These are phyloP conservation scores for Ballota nigra DNA, from an alignment of 257 asterid genomes.

Conservation along the genomic window DNA sequence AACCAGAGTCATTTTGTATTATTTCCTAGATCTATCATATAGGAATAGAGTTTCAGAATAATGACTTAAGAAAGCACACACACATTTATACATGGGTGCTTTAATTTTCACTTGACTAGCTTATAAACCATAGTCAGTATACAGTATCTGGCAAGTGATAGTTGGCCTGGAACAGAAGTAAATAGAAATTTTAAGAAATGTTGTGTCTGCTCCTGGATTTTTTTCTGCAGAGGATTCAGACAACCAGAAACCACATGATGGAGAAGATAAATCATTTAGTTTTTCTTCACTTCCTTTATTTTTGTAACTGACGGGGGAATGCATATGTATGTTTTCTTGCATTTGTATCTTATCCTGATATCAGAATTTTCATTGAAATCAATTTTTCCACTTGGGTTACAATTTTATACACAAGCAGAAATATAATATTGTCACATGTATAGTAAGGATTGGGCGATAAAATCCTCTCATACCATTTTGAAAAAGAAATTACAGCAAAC, in stretches of 20 bases:
- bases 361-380: not conserved
- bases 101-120: not conserved
- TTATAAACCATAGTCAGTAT: not conserved
- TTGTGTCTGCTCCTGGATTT: not conserved
- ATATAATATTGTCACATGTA: not conserved
- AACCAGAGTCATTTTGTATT: slow-evolving; percentile 7
- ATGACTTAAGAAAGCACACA: not conserved
- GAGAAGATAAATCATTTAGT: not conserved
- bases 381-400: not conserved
- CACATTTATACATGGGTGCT: not conserved
- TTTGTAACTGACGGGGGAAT: not conserved
- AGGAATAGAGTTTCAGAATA: not conserved
- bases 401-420: not conserved
- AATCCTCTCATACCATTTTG: not conserved
- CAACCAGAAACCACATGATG: not conserved
- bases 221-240: not conserved
- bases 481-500: not conserved
- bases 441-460: slow-evolving; percentile 2
- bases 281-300: not conserved
- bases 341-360: not conserved
- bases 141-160: not conserved
- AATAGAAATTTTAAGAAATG: not conserved
- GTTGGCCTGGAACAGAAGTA: not conserved
- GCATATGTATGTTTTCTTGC: not conserved
- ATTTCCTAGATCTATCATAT: not conserved